Percentiles rank a stretch among this genome's conserved stretches.
phyloP scores from a whole-genome alignment of 2,329 filamentous ascomycete genomes.

The Verticillium dahliae region DNA sequence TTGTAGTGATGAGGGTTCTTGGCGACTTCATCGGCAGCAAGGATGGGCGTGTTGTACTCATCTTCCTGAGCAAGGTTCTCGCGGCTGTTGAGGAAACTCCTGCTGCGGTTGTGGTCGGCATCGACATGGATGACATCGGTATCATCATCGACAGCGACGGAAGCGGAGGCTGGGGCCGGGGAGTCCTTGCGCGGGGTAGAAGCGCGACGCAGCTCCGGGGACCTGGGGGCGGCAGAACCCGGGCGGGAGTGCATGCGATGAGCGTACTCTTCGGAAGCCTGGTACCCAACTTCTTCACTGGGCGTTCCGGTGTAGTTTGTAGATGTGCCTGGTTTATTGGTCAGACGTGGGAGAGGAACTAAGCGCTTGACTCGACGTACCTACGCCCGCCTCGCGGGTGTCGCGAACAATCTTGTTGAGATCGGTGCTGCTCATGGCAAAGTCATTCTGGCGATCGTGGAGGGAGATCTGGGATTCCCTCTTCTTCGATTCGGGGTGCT shows the following conservation, averaged over 20 bases:
- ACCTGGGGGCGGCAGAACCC: constrained; percentile 21
- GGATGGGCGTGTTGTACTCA: constrained; percentile 67
- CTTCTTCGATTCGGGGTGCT: constrained; percentile 75
- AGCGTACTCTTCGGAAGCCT: constrained; percentile 77
- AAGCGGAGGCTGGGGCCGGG: constrained; percentile 20
- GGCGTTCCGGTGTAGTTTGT: constrained; percentile 65
- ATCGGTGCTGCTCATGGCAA: constrained; percentile 82
- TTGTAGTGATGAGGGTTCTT: constrained; percentile 64
- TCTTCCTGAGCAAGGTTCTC: constrained; percentile 35
- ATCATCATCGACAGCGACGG: constrained; percentile 32
- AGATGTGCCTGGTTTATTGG: constrained; percentile 49
- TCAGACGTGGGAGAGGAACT: constrained; percentile 11
- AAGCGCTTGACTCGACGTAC: constrained; percentile 27
- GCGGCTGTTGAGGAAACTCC: constrained; percentile 21
- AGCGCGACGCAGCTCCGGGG: constrained; percentile 27
- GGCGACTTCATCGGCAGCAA: constrained; percentile 80
- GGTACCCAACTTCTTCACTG: constrained; percentile 84
- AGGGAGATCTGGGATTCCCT: constrained; percentile 61
- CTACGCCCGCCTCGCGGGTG: constrained; percentile 49
- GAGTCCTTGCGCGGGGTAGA: constrained; percentile 22
- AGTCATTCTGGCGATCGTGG: constrained; percentile 57
- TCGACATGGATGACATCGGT: constrained; percentile 72
- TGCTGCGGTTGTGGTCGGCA: constrained; percentile 41
- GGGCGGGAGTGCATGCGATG: constrained; percentile 66
- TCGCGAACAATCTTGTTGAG: constrained; percentile 83